Conservation (phyloP, 495 filamentous ascomycete genomes). For the Sordaria brevicollis region DNA sequence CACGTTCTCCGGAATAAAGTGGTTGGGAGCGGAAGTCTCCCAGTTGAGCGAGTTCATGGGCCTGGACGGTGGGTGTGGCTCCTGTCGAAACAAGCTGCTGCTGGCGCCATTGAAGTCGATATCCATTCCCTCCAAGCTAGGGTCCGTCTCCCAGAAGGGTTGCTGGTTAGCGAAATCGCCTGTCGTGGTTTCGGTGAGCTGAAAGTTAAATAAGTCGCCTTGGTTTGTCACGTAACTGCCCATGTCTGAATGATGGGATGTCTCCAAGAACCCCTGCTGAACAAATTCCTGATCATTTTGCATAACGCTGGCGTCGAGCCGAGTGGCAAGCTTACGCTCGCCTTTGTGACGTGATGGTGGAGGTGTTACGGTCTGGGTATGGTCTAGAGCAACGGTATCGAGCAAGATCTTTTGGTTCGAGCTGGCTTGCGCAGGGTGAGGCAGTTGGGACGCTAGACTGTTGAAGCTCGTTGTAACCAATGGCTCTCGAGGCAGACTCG, state of each 20-base stretch:
- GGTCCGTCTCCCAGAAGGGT: slow-evolving; percentile 65
- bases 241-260: slow-evolving; percentile 32
- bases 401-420: slow-evolving; percentile 30
- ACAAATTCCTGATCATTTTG: slow-evolving; percentile 40
- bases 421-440: slow-evolving; percentile 14
- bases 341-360: slow-evolving; percentile 41
- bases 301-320: slow-evolving; percentile 37
- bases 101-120: slow-evolving; percentile 38
- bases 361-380: slow-evolving; percentile 40
- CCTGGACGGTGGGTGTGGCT: slow-evolving; percentile 21
- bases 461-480: slow-evolving; percentile 30
- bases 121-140: slow-evolving; percentile 42
- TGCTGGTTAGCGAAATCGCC: slow-evolving; percentile 58
- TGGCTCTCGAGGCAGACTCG: neutral
- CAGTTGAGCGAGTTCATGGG: slow-evolving; percentile 39
- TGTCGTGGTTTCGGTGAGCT: slow-evolving; percentile 57
- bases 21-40: slow-evolving; percentile 35
- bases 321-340: slow-evolving; percentile 41
- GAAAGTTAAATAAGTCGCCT: slow-evolving; percentile 51
- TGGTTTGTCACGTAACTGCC: slow-evolving; percentile 24
- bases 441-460: slow-evolving; percentile 12
- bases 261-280: slow-evolving; percentile 32
- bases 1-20: slow-evolving; percentile 28
- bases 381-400: slow-evolving; percentile 25
- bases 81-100: slow-evolving; percentile 25